Percentiles rank a stretch among this genome's conserved stretches.
Evolutionary conservation across 495 filamentous ascomycete species (phyloP).

Genomic region (Acidomyces sp.): DNA sequence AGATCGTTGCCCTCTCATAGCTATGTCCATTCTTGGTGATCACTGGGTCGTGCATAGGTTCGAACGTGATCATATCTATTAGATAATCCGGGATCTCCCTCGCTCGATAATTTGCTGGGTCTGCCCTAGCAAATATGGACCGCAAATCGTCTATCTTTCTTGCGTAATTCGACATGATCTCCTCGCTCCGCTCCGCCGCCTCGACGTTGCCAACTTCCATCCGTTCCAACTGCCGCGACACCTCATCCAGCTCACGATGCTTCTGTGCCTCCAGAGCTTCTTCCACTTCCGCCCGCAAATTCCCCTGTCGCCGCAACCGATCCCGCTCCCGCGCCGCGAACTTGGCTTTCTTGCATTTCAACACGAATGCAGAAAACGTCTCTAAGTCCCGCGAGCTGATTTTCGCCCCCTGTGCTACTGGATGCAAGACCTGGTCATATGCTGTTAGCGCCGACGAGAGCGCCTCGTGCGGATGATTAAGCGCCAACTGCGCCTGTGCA

Average conservation of each 20-base stretch:
- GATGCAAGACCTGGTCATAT: conserved; percentile 53
- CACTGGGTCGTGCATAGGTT: conserved; percentile 75
- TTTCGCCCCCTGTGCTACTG: conserved; percentile 35
- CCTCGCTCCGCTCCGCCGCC: conserved; percentile 38
- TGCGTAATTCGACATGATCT: conserved; percentile 29
- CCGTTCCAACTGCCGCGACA: conserved; percentile 25
- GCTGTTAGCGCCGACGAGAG: conserved; percentile 56
- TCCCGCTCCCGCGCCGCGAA: conserved; percentile 43
- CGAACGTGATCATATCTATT: conserved; percentile 81
- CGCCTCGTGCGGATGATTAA: conserved; percentile 64
- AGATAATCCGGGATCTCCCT: conserved; percentile 70
- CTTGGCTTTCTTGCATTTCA: conserved; percentile 58
- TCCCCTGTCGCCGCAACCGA: conserved; percentile 30
- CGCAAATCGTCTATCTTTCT: conserved; percentile 47
- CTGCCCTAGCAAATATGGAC: conserved; percentile 48
- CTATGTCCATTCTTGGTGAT: conserved; percentile 72
- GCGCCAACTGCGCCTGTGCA: conserved; percentile 65
- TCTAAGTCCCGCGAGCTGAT: conserved; percentile 36
- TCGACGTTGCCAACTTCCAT: conserved; percentile 29
- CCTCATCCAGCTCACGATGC: conserved; percentile 35
- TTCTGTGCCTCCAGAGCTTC: conserved; percentile 34
- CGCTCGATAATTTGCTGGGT: conserved; percentile 37
- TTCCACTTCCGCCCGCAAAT: conserved; percentile 44
- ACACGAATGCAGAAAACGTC: conserved; percentile 44
- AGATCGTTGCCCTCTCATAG: conserved; percentile 78